Base-by-base conservation (phyloP, 1,284 basidiomycete species). In the Cryptococcus sp. region DNA sequence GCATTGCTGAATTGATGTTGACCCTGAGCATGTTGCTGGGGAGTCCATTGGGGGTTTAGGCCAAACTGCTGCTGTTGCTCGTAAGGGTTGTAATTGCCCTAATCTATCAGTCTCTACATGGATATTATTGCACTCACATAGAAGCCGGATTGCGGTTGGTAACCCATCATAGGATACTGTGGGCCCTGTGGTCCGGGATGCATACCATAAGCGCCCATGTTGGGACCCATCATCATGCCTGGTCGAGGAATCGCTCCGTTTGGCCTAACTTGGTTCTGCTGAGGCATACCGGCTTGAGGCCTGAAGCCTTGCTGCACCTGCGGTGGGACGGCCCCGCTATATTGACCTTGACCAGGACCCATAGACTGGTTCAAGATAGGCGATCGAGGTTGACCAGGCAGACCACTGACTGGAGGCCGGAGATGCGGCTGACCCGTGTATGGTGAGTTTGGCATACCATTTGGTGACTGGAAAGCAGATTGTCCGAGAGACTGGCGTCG, bases 281-380 rank as follows among this genome's bases (percentile, higher is more conserved):
- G 59, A 46, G 54, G 55, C 46, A 58, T 54, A 52, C 55, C 57
- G 15, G 52, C 59, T 46, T 52, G 57, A 16, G 66, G 62, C 50
- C 70, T 64, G 65, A 68, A 73, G 17, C 68, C 64, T 39, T 68
- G 70, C 50, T 69, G 67, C 15, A 69, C 55, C 46, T 67, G 65
- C 7, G 61, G 65, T 5, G 55, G 56, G 19, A 50, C 60, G 4
- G 53, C 57, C n/a, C 59, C 57, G 26, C 59, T 64, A 55, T 47
- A 66, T 20, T 62, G 61, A 23, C 57, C 56, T 20, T 62, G 61
- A 26, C 57, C 56, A 15, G 62, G 57, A 23, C 37, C 50, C 38
- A 59, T 59, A 46, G 55, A 54, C 34, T 62, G 66, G 51, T 45
- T 49, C 59, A 67, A 58, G 17, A 69, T 61, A 41, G 72, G 71